phyloP scores from a whole-genome alignment of 106 monocot species.

The Dendrobium officinale region DNA sequence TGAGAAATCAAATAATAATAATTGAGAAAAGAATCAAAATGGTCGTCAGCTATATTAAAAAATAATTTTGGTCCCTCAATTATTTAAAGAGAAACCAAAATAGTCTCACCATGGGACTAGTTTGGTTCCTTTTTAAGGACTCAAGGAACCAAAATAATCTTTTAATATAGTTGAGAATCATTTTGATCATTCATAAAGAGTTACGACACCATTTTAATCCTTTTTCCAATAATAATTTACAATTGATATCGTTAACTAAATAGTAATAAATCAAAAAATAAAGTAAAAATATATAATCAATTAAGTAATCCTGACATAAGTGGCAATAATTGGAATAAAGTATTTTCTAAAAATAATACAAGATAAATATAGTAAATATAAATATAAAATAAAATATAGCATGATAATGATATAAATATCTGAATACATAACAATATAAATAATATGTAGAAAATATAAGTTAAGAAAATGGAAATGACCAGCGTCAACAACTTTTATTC shows the following conservation, averaged over 20 bases:
- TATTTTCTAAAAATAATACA: neutral
- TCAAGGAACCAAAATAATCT: no score
- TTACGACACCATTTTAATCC: no score
- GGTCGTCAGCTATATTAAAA: no score
- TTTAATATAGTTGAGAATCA: no score
- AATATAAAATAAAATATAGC: neutral
- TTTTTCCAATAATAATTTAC: neutral
- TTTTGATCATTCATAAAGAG: no score
- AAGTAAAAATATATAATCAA: neutral
- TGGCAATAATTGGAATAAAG: neutral
- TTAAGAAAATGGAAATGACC: neutral
- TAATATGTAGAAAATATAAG: neutral
- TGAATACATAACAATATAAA: neutral
- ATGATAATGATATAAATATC: neutral
- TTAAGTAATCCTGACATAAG: neutral
- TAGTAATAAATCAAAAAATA: neutral
- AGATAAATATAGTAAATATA: neutral
- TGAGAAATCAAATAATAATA: no score
- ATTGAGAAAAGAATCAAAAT: neutral
- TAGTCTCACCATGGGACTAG: no score
- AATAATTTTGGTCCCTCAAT: no score
- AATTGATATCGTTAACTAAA: no score
- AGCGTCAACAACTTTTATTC: neutral
- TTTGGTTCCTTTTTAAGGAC: no score
- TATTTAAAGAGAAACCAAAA: no score